Evolutionary conservation across 768 basidiomycete genomes (phyloP), one percentile per base, ranked within the genome.

Genomic region (Leccinum rimulosum): DNA sequence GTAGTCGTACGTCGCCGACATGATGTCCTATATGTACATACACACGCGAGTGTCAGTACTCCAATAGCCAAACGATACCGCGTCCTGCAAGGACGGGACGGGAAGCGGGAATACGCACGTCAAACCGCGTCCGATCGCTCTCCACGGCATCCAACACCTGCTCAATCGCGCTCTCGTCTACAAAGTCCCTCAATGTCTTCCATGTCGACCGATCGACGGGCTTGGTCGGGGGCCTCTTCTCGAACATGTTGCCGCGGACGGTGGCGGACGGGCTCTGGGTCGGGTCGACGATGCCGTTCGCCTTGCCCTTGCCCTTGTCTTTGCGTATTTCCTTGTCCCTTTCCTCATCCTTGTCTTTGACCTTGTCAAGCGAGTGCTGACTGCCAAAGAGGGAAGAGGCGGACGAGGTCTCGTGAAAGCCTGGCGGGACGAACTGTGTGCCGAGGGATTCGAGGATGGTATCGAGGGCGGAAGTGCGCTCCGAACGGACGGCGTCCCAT

Each of bases 131-230:
- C 51, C 90, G 77, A 56, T 92, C 89, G 56, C 76, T 80, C 65
- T 94, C 92, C 51, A 93, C 83, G 1, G 77, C 79, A 55, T 93
- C 92, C 50, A 88, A 68, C 19, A 85, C 79, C 61, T 90, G 88
- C 55, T 94, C 92, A 38, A 93, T 85, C 7, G 85, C 88, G 31
- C 85, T 80, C 64, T 94, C 92, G 64, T 93, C 89, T 36, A 93
- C 89, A 70, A 94, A 93, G 68, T 93, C 91, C 35, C 92, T 82
- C 35, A 93, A 68, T 0, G 88, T 89, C 78, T 91, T 93, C 91
- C 91, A 93, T 33, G 76, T 79, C 43, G 76, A 78, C 58, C 84
- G 77, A 64, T 87, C 85, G 27, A 66, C 68, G 57, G 64, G 60
- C 31, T 62, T 64, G 3, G 57, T 63, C 6, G 61, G 52, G 11